Evolutionary conservation across 495 filamentous ascomycete species (phyloP).

Genomic region (Tuber calosporum): DNA sequence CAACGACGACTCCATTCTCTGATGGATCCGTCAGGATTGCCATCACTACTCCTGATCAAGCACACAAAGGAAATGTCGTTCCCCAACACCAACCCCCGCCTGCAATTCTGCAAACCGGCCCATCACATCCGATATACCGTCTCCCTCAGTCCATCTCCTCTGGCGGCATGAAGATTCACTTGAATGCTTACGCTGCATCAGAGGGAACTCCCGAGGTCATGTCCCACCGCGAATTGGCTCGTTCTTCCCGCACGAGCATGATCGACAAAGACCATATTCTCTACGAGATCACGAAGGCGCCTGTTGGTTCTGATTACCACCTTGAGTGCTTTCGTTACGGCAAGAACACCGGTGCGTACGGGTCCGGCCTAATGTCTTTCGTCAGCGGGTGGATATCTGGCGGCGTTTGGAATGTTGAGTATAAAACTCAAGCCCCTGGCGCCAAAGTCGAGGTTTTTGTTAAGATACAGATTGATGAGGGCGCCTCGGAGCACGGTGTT

Average conservation of each 20-base stretch:
- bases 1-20: constrained; percentile 9
- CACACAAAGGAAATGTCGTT: constrained; percentile 14
- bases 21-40: constrained; percentile 31
- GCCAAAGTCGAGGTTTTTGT: constrained; percentile 21
- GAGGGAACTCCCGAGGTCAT: constrained; percentile 14
- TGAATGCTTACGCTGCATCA: constrained; percentile 31
- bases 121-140: constrained; percentile 35
- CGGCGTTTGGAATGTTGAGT: constrained; percentile 29
- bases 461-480: constrained; percentile 30
- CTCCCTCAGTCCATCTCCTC: constrained; percentile 40
- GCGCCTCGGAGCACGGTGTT: constrained; percentile 27
- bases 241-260: constrained; percentile 31
- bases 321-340: constrained; percentile 33
- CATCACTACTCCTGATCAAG: constrained; percentile 30
- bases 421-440: constrained; percentile 27
- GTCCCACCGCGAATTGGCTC: constrained; percentile 22
- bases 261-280: constrained; percentile 38
- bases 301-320: constrained; percentile 31
- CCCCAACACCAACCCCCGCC: constrained; percentile 8
- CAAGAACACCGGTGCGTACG: constrained; percentile 29
- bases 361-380: constrained; percentile 27
- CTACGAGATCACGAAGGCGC: constrained; percentile 37
- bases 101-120: constrained; percentile 23
- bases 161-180: constrained; percentile 37
- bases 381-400: constrained; percentile 29